Conservation (phyloP, 176 grass and related monocot genomes). For the Eleusine coracana region DNA sequence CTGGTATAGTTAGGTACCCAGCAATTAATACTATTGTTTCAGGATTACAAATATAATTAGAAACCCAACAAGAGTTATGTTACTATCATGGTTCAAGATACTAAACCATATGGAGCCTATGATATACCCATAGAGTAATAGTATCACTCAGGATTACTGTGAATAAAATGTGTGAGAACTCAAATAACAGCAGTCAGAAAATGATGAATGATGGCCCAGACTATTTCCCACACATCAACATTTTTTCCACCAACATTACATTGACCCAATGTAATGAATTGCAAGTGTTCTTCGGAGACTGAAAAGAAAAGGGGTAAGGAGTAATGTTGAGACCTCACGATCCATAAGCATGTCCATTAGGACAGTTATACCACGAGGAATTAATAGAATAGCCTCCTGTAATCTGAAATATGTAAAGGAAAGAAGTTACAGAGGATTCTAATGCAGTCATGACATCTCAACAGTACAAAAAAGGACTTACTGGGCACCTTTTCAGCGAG, state of each 20-base stretch:
- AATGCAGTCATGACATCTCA: constrained; percentile 17
- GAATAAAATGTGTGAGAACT: background rate
- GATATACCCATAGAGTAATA: background rate
- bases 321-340: constrained; percentile 66
- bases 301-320: background rate
- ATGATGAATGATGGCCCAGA: constrained; percentile 13
- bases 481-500: constrained; percentile 87
- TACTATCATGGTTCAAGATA: background rate
- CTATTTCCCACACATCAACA: constrained; percentile 17
- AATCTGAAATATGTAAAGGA: constrained; percentile 64
- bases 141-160: background rate
- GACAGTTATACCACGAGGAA: constrained; percentile 96
- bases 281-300: constrained; percentile 15
- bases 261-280: constrained; percentile 1
- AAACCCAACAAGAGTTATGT: background rate
- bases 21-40: background rate
- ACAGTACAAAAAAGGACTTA: constrained; percentile 46
- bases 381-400: constrained; percentile 95
- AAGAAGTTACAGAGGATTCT: constrained; percentile 36
- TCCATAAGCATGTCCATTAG: constrained; percentile 99
- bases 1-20: background rate
- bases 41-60: background rate
- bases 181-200: background rate
- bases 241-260: background rate
- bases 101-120: background rate